Evolutionary conservation across 2,329 filamentous ascomycete genomes (phyloP), one percentile per base, ranked within the genome.

Genomic region (Onygena corvina): DNA sequence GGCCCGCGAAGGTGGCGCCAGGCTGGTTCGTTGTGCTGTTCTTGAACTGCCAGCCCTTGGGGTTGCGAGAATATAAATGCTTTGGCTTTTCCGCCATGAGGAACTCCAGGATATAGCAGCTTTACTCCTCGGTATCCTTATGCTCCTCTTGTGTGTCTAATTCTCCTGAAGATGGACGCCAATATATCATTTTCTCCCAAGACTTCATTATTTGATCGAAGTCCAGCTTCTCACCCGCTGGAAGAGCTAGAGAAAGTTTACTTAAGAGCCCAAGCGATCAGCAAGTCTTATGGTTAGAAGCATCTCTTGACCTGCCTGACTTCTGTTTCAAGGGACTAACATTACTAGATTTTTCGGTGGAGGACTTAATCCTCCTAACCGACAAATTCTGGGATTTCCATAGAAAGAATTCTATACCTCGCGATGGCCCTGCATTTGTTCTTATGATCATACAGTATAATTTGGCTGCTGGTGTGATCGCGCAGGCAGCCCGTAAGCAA

Each of bases 371-470:
- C 8, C 25, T 25, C 16, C 21, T 49, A 16, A 49, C 18, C 3
- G 29, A 33, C 12, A 42, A 27, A 20, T 49, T 49, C 16, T 49
- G 47, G 46, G 31, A 49, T n/a, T 42, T 49, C 16, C 33, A 49
- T 16, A 42, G 18, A 18, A 34, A 14, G 7, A 29, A 29, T 31
- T 21, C 42, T 20, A 23, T 29, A n/a, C 2, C 23, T 4, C 9
- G 14, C 14, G 33, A 49, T 7, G 34, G 21, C 8, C 18, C n/a
- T 40, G 33, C 47, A 21, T 29, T 30, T n/a, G 42, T 35, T 42
- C 23, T 49, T n/a, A 49, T 49, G 14, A 12, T 16, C 11, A 49
- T 49, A n/a, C 47, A 49, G 34, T 42, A 40, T n/a, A 49, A 49
- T 42, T 14, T 49, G 4, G 30, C 33, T 11, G 23, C 27, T 5